These are phyloP conservation scores for Gelatoporia subvermispora DNA, from an alignment of 768 basidiomycete species.

Conservation along the genomic window DNA sequence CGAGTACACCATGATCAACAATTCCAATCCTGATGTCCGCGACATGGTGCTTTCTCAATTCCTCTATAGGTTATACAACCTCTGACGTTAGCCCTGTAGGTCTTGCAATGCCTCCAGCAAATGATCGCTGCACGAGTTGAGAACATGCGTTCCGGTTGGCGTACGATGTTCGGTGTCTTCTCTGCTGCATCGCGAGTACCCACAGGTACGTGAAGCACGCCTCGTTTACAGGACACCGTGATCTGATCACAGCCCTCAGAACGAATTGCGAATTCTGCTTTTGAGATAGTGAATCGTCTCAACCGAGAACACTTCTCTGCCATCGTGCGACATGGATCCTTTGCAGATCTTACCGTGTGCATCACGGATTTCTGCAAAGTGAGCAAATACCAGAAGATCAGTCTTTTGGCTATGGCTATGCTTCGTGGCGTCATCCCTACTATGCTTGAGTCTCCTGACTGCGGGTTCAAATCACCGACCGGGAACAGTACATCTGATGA, in stretches of 20 bases:
- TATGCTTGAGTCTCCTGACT: conserved; percentile 83
- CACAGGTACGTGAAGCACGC: conserved; percentile 51
- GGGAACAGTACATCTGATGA: conserved; percentile 54
- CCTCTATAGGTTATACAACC: too few species aligned
- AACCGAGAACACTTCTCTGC: conserved; percentile 87
- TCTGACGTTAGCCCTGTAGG: too few species aligned
- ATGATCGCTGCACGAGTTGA: conserved; percentile 95
- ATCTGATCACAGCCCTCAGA: conserved; percentile 42
- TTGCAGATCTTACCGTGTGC: conserved; percentile 94
- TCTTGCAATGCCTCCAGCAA: conserved; percentile 95
- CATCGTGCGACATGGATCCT: conserved; percentile 92
- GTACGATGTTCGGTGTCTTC: conserved; percentile 99
- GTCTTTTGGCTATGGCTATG: conserved; percentile 94
- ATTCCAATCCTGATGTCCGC: conserved; percentile 90
- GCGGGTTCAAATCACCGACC: conserved; percentile 32
- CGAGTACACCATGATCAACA: conserved; percentile 96
- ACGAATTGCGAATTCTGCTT: conserved; percentile 87
- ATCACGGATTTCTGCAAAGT: conserved; percentile 99
- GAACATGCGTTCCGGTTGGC: conserved; percentile 97
- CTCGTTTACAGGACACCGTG: neutral
- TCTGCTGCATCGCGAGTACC: conserved; percentile 91
- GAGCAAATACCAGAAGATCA: conserved; percentile 98
- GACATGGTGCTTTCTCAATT: conserved; percentile 67
- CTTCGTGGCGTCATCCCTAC: conserved; percentile 87
- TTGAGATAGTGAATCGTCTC: conserved; percentile 89